Evolutionary conservation across 257 asterid genomes (phyloP), one percentile per base, ranked within the genome.

Genomic region (Primulina tabacum): DNA sequence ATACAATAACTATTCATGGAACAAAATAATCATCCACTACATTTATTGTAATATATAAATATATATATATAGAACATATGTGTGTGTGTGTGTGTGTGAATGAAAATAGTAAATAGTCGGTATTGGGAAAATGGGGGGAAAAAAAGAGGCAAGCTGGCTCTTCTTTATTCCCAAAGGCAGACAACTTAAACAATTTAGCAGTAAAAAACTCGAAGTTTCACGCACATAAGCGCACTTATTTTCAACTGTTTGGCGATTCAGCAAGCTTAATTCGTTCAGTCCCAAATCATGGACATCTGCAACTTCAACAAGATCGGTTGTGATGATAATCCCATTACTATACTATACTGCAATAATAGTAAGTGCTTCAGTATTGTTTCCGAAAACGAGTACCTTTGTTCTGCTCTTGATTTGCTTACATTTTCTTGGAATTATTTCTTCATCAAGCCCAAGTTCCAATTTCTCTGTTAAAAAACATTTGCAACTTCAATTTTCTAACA

Each of bases 301-400:
- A 70, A 35, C 21, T 60, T 76, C 68, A 69, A 18, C 43, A 80
- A 28, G 61, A 24, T 47, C 40, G 74, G 67, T 66, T 70, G 72
- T 30, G 57, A 24, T 30, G 57, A 24, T 55, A 4, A 40, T 35
- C 53, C 12, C 16, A 62, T 59, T 30, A 56, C 60, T 63, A 71
- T 53, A 56, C 50, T 63, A 28, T 30, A 53, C 56, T 60, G n/a
- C 71, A 65, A 61, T 58, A 38, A 61, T 28, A 38, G 76, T 73
- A 30, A 14, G 38, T 62, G 50, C 55, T 68, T 47, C 73, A 52
- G 26, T 17, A 58, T 47, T 47, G 7, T 47, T 47, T 47, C 20
- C 11, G 17, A 43, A 47, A 12, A 12, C 6, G 53, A 6, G 0
- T 2, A 12, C 6, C n/a, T 43, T 11, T 16, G 56, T 47, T 47